Percentiles rank a stretch among this genome's conserved stretches.
These are phyloP conservation scores for Rhizophora apiculata DNA, from an alignment of 345 rosid species.

Conservation along the genomic window DNA sequence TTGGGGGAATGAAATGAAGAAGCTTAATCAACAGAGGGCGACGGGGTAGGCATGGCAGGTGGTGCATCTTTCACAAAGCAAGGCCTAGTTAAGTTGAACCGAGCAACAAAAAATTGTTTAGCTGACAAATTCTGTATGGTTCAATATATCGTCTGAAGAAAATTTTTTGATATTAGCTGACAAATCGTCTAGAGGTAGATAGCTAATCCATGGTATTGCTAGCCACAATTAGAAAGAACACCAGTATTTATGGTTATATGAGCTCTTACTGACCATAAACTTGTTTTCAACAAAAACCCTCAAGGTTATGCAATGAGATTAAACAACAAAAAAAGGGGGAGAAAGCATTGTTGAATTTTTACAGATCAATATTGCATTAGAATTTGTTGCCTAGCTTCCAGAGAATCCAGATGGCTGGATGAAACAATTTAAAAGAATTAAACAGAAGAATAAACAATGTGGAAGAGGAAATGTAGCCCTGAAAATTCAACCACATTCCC, in stretches of 20 bases:
- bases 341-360: conserved; percentile 14
- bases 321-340: neutral
- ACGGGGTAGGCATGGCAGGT: too few species aligned
- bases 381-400: conserved; percentile 23
- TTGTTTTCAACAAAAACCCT: conserved; percentile 6
- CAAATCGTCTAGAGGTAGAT: neutral
- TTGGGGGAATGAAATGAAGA: too few species aligned
- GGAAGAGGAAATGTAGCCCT: conserved; percentile 24
- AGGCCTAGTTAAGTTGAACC: neutral
- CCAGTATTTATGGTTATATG: conserved; percentile 15
- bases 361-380: conserved; percentile 22
- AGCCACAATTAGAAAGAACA: conserved; percentile 13
- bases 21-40: too few species aligned
- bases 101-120: too few species aligned
- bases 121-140: too few species aligned
- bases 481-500: conserved; percentile 24
- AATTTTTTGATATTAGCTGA: too few species aligned
- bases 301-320: neutral
- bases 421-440: conserved; percentile 46
- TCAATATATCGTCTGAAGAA: too few species aligned
- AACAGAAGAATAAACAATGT: conserved; percentile 36
- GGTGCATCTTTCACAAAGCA: neutral
- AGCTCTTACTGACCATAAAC: conserved; percentile 9
- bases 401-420: conserved; percentile 1
- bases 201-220: neutral